Percentiles rank a stretch among this genome's conserved stretches.
These are phyloP conservation scores for Periglandula ipomoeae DNA, from an alignment of 2,329 filamentous ascomycete species.

Conservation along the genomic window DNA sequence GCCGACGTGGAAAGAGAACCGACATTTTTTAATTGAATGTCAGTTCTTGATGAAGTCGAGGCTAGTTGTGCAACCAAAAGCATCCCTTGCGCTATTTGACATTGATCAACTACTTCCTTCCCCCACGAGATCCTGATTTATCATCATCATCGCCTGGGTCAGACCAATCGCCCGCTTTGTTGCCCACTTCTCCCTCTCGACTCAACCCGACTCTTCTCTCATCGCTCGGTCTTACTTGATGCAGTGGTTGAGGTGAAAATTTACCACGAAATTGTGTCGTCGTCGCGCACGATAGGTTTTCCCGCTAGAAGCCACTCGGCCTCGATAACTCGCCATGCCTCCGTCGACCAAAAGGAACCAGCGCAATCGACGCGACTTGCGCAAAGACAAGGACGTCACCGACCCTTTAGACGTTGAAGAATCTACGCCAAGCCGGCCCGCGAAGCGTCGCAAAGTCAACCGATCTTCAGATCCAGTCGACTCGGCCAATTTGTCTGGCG, in stretches of 20 bases:
- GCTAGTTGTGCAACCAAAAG: background rate
- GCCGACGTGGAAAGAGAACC: conserved; percentile 2
- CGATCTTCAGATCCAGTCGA: conserved; percentile 10
- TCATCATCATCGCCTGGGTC: too few relatives aligned
- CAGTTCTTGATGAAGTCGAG: background rate
- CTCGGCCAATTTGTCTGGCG: conserved; percentile 10
- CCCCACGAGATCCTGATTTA: too few relatives aligned
- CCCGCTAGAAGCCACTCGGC: background rate
- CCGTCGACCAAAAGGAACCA: conserved; percentile 27
- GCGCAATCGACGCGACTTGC: conserved; percentile 29
- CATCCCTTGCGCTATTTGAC: background rate
- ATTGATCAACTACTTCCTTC: background rate
- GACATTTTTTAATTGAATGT: conserved; percentile 10
- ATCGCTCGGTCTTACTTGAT: background rate
- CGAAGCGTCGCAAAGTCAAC: conserved; percentile 55
- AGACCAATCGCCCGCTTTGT: background rate
- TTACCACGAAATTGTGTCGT: conserved; percentile 5
- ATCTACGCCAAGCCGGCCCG: conserved; percentile 52
- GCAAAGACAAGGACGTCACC: conserved; percentile 25
- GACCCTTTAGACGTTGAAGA: conserved; percentile 33
- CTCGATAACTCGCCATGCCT: conserved; percentile 20
- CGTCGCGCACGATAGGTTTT: background rate
- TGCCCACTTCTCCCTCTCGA: background rate
- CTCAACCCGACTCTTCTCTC: background rate
- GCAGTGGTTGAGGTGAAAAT: background rate